A percentile compares a stretch with the other conserved stretches of the same genome.
Conservation (phyloP, 345 rosid species). For the Nasturtium officinale region DNA sequence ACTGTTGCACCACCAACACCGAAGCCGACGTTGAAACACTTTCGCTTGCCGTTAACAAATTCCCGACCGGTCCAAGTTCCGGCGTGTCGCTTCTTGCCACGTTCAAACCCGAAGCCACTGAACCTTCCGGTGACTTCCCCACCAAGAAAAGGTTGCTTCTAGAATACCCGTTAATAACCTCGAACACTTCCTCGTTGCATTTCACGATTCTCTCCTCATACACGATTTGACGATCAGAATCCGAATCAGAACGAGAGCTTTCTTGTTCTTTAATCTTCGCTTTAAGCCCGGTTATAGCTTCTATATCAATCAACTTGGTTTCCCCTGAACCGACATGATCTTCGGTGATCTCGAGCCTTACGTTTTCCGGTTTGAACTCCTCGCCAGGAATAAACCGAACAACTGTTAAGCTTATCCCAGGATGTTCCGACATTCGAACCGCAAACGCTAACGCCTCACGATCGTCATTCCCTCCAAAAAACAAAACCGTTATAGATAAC, state of each 20-base stretch:
- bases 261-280: slow-evolving; percentile 32
- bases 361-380: slow-evolving; percentile 47
- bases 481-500: slow-evolving; percentile 55
- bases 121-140: slow-evolving; percentile 56
- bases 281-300: slow-evolving; percentile 46
- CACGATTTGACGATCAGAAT: slow-evolving; percentile 24
- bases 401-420: slow-evolving; percentile 61
- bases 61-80: slow-evolving; percentile 42
- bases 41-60: slow-evolving; percentile 49
- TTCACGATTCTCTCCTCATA: slow-evolving; percentile 52
- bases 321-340: slow-evolving; percentile 26
- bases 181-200: slow-evolving; percentile 45
- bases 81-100: slow-evolving; percentile 35
- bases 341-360: slow-evolving; percentile 40
- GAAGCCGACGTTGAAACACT: slow-evolving; percentile 52
- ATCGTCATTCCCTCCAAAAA: slow-evolving; percentile 86
- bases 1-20: slow-evolving; percentile 59
- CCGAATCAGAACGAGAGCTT: slow-evolving; percentile 25
- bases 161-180: slow-evolving; percentile 36
- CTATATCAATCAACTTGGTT: slow-evolving; percentile 41
- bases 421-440: slow-evolving; percentile 79
- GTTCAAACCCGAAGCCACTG: slow-evolving; percentile 44
- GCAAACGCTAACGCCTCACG: slow-evolving; percentile 84
- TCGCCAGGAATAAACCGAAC: slow-evolving; percentile 51
- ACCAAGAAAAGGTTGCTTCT: slow-evolving; percentile 59